Evolutionary conservation across 306 rosid species (phyloP).

Genomic region (Pyrus pyrifolia): DNA sequence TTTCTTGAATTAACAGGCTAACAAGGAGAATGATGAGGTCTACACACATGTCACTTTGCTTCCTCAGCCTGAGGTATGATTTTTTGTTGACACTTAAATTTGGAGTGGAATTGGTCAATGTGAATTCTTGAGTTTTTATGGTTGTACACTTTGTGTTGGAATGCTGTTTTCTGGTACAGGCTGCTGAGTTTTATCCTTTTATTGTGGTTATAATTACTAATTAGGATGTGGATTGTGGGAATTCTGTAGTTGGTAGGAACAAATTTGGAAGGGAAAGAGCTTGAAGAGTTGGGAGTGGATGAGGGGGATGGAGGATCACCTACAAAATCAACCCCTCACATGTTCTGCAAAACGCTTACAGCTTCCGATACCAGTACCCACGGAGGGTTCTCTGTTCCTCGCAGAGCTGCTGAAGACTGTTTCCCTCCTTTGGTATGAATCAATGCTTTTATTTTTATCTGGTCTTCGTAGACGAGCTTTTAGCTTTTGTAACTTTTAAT

Average conservation of each 20-base stretch:
- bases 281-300: constrained; percentile 55
- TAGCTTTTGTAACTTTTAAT: neutral
- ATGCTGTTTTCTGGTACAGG: constrained; percentile 4
- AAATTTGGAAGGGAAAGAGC: constrained; percentile 52
- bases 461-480: neutral
- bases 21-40: constrained; percentile 97
- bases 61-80: constrained; percentile 76
- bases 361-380: constrained; percentile 98
- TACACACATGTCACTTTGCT: constrained; percentile 77
- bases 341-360: constrained; percentile 97
- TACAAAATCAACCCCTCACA: constrained; percentile 83
- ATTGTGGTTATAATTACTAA: constrained; percentile 11
- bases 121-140: constrained; percentile 9
- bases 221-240: constrained; percentile 12
- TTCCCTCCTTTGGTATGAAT: constrained; percentile 80
- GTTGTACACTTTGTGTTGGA: constrained; percentile 13
- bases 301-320: constrained; percentile 68
- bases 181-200: constrained; percentile 1
- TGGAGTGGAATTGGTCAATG: neutral
- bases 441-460: constrained; percentile 9
- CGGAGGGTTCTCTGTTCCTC: constrained; percentile 97
- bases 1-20: constrained; percentile 52
- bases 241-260: constrained; percentile 48
- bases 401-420: constrained; percentile 97
- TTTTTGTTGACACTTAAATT: neutral